These are phyloP conservation scores for Mycena indigotica DNA, from an alignment of 768 basidiomycete genomes.

Conservation along the genomic window DNA sequence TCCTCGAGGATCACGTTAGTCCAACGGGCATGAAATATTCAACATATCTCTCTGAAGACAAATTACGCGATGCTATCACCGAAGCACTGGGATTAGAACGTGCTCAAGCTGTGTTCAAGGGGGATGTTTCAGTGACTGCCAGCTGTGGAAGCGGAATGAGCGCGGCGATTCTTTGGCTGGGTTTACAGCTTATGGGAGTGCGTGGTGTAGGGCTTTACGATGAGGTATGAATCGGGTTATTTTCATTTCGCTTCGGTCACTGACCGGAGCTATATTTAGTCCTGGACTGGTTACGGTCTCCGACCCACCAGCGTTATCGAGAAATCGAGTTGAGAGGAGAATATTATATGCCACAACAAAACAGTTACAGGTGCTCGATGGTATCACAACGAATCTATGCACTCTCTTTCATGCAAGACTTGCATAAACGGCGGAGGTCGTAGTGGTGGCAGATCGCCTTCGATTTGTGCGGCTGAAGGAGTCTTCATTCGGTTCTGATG, in stretches of 20 bases:
- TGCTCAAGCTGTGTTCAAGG: constrained; percentile 58
- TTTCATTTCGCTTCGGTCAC: constrained; percentile 13
- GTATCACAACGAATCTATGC: constrained; percentile 17
- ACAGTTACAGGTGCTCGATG: neutral
- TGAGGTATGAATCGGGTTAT: constrained; percentile 61
- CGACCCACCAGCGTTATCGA: constrained; percentile 74
- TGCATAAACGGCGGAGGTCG: constrained; percentile 69
- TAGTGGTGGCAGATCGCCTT: constrained; percentile 47
- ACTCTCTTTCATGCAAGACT: constrained; percentile 54
- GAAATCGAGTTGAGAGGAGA: constrained; percentile 37
- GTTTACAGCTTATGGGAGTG: constrained; percentile 72
- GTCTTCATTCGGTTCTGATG: constrained; percentile 9
- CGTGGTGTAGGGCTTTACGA: constrained; percentile 80
- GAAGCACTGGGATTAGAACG: constrained; percentile 62
- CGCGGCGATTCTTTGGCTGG: constrained; percentile 92
- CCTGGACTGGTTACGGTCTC: constrained; percentile 93
- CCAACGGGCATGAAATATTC: constrained; percentile 53
- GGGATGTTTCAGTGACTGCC: constrained; percentile 63
- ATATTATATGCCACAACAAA: constrained; percentile 6
- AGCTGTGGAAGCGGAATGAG: constrained; percentile 98
- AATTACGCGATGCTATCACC: constrained; percentile 62
- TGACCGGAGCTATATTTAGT: constrained; percentile 60
- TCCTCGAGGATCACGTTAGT: constrained; percentile 53
- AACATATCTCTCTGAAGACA: constrained; percentile 56
- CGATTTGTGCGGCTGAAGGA: constrained; percentile 52